phyloP scores from a whole-genome alignment of 139 green algal species.

The Axilococcus clingmanii region DNA sequence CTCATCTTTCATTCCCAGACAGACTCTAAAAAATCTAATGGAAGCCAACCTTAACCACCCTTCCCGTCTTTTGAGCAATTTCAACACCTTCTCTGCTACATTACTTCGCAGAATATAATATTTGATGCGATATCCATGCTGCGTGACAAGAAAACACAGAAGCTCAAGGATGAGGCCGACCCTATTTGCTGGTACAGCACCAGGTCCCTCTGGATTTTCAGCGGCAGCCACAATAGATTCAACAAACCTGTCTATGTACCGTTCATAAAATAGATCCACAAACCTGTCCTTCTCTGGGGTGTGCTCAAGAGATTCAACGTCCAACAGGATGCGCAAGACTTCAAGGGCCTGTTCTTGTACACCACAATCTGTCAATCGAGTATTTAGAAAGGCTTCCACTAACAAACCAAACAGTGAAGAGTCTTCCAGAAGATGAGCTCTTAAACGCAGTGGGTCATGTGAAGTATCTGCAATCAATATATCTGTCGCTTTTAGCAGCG shows the following conservation, averaged over 20 bases:
- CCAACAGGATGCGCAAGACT: conserved; percentile 57
- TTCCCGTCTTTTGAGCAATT: conserved; percentile 68
- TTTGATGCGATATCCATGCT: conserved; percentile 80
- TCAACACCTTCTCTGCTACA: conserved; percentile 79
- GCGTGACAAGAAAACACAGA: conserved; percentile 87
- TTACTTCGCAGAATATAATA: conserved; percentile 76
- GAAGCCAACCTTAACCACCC: conserved; percentile 76
- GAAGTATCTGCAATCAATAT: conserved; percentile 71
- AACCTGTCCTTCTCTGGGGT: conserved; percentile 77
- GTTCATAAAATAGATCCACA: conserved; percentile 92
- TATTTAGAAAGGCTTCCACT: conserved; percentile 26
- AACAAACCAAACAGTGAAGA: conserved; percentile 60
- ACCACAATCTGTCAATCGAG: conserved; percentile 37
- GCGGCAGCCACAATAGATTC: conserved; percentile 6
- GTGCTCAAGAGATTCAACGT: conserved; percentile 74
- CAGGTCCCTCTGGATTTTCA: not conserved
- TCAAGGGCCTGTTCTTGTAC: conserved; percentile 74
- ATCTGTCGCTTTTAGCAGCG: conserved; percentile 71
- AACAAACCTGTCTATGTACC: conserved; percentile 60
- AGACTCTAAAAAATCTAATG: conserved; percentile 87
- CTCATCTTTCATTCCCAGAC: conserved; percentile 73
- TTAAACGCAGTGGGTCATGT: conserved; percentile 72
- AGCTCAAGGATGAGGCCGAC: conserved; percentile 83
- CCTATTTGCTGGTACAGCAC: conserved; percentile 16
- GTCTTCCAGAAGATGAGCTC: conserved; percentile 48